Conservation (phyloP, 768 basidiomycete species). For the Filobasidium floriforme region DNA sequence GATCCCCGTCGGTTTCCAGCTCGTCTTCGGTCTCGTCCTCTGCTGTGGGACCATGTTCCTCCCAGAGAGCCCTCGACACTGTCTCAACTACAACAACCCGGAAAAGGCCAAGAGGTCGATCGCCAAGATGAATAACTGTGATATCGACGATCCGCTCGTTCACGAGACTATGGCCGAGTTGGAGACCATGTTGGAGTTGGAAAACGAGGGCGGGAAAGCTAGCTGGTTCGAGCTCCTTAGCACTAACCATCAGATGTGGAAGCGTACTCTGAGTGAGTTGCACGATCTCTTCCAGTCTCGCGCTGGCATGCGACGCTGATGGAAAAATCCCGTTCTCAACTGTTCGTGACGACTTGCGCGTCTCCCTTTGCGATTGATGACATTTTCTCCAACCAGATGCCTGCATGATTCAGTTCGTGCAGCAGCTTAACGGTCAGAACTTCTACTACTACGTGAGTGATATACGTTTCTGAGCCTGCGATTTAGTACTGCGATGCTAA, state of each 20-base stretch:
- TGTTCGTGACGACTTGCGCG: slow-evolving; percentile 53
- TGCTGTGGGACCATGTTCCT: slow-evolving; percentile 64
- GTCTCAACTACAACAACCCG: slow-evolving; percentile 55
- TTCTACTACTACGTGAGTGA: slow-evolving; percentile 47
- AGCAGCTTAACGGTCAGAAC: slow-evolving; percentile 72
- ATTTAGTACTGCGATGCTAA: neutral
- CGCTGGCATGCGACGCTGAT: neutral
- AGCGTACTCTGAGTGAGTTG: slow-evolving; percentile 53
- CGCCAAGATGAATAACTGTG: slow-evolving; percentile 60
- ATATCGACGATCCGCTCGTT: slow-evolving; percentile 56
- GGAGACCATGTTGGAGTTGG: slow-evolving; percentile 57
- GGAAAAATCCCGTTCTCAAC: neutral
- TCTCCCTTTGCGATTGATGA: neutral
- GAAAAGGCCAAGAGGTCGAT: slow-evolving; percentile 59
- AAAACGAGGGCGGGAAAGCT: slow-evolving; percentile 73
- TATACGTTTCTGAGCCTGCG: no score
- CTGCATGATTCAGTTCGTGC: slow-evolving; percentile 53
- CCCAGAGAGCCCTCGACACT: slow-evolving; percentile 72
- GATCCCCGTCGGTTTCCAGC: slow-evolving; percentile 57
- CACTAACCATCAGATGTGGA: slow-evolving; percentile 60
- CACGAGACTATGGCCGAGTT: slow-evolving; percentile 60
- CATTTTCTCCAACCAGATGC: slow-evolving; percentile 15
- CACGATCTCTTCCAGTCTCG: neutral
- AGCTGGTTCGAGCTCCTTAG: slow-evolving; percentile 75
- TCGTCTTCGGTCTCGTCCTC: slow-evolving; percentile 61